Conservation (phyloP, 1,284 basidiomycete genomes). For the Ceratobasidium sp. region DNA sequence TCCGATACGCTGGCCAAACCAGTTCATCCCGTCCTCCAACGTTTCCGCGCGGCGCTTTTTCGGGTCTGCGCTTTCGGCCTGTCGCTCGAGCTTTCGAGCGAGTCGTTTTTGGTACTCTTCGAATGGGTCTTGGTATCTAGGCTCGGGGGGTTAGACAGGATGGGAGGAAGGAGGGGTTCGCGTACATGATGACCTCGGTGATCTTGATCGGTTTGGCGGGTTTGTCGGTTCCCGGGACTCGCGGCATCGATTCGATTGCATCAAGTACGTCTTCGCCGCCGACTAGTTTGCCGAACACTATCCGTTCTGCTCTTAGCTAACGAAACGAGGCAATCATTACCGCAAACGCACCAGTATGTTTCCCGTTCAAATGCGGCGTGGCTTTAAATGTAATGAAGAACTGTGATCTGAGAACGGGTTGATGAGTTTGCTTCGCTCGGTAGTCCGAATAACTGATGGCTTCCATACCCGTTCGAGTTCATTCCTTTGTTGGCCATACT, state of each 20-base stretch:
- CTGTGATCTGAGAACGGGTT: conserved; percentile 70
- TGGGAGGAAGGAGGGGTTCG: conserved; percentile 41
- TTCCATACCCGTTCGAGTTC: conserved; percentile 77
- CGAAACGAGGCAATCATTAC: conserved; percentile 41
- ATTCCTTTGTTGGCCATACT: conserved; percentile 95
- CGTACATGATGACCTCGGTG: conserved; percentile 79
- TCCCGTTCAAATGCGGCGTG: conserved; percentile 73
- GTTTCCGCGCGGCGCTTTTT: conserved; percentile 58
- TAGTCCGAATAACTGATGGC: not conserved
- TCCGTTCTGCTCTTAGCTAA: conserved; percentile 63
- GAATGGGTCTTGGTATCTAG: conserved; percentile 74
- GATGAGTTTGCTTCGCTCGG: not conserved
- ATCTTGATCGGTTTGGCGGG: conserved; percentile 86
- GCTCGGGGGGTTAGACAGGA: not conserved
- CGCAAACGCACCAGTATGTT: conserved; percentile 49
- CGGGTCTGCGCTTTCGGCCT: conserved; percentile 57
- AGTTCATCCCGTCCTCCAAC: conserved; percentile 73
- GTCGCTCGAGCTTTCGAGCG: conserved; percentile 74
- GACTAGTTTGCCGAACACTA: conserved; percentile 96
- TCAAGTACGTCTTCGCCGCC: conserved; percentile 92
- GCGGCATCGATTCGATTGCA: conserved; percentile 81
- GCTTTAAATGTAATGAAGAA: conserved; percentile 90
- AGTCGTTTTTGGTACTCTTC: conserved; percentile 83
- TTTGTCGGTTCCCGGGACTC: conserved; percentile 85
- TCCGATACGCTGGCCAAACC: conserved; percentile 67